Evolutionary conservation across 345 rosid species (phyloP).

Genomic region (Odontarrhena argentea): DNA sequence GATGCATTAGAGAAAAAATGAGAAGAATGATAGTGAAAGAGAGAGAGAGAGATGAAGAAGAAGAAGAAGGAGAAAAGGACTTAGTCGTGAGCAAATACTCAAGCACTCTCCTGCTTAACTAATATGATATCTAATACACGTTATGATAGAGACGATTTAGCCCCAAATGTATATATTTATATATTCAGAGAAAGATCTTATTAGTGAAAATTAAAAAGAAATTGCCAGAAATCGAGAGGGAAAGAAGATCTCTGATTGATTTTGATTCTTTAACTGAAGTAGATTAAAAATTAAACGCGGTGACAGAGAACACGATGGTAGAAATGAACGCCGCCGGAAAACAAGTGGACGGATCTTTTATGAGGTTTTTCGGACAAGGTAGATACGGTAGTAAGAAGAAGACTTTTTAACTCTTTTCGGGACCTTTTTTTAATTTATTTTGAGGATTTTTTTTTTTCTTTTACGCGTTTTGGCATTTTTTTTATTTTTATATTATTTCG

Average conservation of each 20-base stretch:
- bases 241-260: conserved; percentile 4
- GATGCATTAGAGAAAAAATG: conserved; percentile 30
- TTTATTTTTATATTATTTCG: background rate
- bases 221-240: conserved; percentile 9
- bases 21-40: conserved; percentile 33
- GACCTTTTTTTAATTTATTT: background rate
- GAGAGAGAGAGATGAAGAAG: conserved; percentile 11
- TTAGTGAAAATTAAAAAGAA: background rate
- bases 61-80: conserved; percentile 37
- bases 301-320: conserved; percentile 1
- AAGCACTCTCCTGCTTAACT: conserved; percentile 44
- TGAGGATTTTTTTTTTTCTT: background rate
- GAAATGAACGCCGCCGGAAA: conserved; percentile 28
- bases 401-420: background rate
- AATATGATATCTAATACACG: conserved; percentile 34
- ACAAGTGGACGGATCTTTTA: conserved; percentile 18
- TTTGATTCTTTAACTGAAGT: conserved; percentile 7
- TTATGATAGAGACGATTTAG: conserved; percentile 15
- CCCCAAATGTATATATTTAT: background rate
- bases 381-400: background rate
- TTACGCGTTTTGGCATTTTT: conserved; percentile 22
- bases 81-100: conserved; percentile 50
- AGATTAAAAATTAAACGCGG: conserved; percentile 9
- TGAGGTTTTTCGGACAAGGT: conserved; percentile 42
- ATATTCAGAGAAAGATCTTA: conserved; percentile 26